Evolutionary conservation across 805 yeast genomes (phyloP), one percentile per base, ranked within the genome.

Genomic region (Kodamaea kaohsiungensis): DNA sequence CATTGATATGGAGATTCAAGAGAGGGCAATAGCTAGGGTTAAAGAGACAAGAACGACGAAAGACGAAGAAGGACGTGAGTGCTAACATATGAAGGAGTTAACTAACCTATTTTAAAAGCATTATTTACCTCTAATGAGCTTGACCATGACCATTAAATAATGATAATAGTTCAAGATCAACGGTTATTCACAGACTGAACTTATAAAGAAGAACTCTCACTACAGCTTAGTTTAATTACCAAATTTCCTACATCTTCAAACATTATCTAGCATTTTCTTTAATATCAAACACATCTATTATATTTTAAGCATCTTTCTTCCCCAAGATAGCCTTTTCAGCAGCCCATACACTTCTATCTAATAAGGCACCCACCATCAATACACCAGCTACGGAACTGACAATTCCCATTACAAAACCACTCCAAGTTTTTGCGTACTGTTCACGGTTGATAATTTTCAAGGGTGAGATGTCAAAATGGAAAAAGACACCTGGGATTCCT

Each of bases 321-420:
- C 85, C 82, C 63, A 81, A 77, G 30, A 91, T 70, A 12, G 87
- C 89, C 69, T 83, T 84, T 66, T 91, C 92, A 1, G 97, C 97
- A 10, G 89, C 93, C 83, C 89, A 91, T 3, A 91, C 88, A 2
- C 96, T 85, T 56, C 91, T 82, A 69, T 95, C 99, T 47, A 92
- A 70, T 38, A 92, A 83, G 0, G 97, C 87, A 8, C 96, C 98
- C 25, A 93, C 91, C 25, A 97, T 92, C 55, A 95, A 76, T 9
- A 95, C 91, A 48, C 98, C 98, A 8, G 98, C 98, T 42, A 93
- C 80, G 7, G 96, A 90, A 53, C 97, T 88, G 60, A 95, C 84
- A 25, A 89, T 89, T 37, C 92, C 91, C 55, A 91, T 74, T 22
- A 91, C 64, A 66, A 92, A 91, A 1, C 91, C 89, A 30, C 92